phyloP scores from a whole-genome alignment of 768 basidiomycete species.

The Pleurotus ostreatus region DNA sequence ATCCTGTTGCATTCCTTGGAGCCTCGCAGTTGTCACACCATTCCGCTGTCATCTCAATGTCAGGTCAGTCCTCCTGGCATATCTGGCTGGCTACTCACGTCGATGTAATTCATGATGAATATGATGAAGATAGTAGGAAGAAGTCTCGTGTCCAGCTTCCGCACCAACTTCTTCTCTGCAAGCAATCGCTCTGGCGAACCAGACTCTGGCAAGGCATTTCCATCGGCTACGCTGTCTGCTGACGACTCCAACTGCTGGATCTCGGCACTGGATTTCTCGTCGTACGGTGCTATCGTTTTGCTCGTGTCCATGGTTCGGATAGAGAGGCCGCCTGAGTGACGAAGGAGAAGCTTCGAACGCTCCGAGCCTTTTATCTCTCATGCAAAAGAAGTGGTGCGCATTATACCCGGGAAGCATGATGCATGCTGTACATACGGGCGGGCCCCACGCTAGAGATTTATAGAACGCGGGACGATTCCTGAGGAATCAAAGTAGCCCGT shows the following conservation, averaged over 20 bases:
- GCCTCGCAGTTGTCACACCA: slow-evolving; percentile 44
- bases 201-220: slow-evolving; percentile 13
- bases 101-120: slow-evolving; percentile 66
- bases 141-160: slow-evolving; percentile 52
- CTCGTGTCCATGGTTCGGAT: not conserved
- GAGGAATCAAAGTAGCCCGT: not conserved
- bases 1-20: slow-evolving; percentile 49
- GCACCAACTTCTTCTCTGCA: slow-evolving; percentile 42
- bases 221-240: not conserved
- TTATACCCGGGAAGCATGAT: not conserved
- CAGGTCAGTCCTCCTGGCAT: not conserved
- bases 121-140: slow-evolving; percentile 56
- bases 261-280: slow-evolving; percentile 15
- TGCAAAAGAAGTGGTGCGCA: not conserved
- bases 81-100: slow-evolving; percentile 32
- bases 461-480: not conserved
- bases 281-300: not conserved
- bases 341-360: not conserved
- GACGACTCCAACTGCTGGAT: slow-evolving; percentile 13
- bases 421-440: not conserved
- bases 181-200: slow-evolving; percentile 26
- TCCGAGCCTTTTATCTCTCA: slow-evolving; percentile 5
- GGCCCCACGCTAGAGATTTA: not conserved
- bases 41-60: slow-evolving; percentile 29
- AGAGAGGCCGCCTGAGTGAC: not conserved